Conservation (phyloP, 2,329 filamentous ascomycete genomes). For the Aspergillus aculeatus region DNA sequence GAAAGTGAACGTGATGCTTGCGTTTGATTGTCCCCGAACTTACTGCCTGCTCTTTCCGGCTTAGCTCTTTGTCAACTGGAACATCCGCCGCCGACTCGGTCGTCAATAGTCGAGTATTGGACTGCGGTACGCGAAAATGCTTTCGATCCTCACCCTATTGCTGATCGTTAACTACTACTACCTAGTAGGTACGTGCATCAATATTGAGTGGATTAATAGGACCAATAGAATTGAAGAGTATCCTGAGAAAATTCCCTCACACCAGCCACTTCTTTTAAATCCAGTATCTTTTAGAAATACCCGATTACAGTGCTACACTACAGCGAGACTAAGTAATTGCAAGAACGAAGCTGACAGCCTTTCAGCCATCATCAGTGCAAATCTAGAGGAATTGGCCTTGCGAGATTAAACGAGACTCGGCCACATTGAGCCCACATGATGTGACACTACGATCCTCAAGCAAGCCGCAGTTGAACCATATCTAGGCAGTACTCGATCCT, state of each 20-base stretch:
- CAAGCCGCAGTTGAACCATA: too few relatives aligned
- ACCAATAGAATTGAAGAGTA: not conserved
- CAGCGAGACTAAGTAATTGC: not conserved
- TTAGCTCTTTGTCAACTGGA: constrained; percentile 27
- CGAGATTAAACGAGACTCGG: too few relatives aligned
- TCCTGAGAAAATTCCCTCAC: not conserved
- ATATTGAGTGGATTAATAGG: too few relatives aligned
- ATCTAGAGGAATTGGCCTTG: not conserved
- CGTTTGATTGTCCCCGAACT: constrained; percentile 27
- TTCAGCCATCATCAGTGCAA: not conserved
- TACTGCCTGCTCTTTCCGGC: constrained; percentile 28
- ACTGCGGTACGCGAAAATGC: not conserved
- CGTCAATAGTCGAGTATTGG: not conserved
- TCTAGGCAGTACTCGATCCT: too few relatives aligned
- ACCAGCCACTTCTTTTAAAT: not conserved
- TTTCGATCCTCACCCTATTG: not conserved
- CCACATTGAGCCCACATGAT: too few relatives aligned
- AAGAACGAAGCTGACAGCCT: not conserved
- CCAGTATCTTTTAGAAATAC: not conserved
- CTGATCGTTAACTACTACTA: too few relatives aligned
- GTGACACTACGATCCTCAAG: too few relatives aligned
- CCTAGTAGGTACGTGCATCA: too few relatives aligned
- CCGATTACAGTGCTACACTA: not conserved
- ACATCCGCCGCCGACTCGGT: not conserved
- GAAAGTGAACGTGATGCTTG: constrained; percentile 19